Conservation (phyloP, 108 stramenopile species). For the Discostella stelligeroides region DNA sequence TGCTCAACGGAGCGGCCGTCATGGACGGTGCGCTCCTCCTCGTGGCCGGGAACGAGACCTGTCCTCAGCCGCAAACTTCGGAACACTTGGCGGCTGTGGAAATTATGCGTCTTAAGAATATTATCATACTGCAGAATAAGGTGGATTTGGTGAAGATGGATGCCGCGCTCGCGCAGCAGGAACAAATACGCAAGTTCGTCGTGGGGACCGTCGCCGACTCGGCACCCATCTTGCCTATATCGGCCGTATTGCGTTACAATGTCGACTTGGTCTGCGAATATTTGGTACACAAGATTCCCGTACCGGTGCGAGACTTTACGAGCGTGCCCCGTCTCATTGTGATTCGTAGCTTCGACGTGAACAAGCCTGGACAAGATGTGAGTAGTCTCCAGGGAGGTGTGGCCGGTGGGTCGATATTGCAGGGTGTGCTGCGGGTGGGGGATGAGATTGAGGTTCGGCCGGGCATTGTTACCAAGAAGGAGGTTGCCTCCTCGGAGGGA, state of each 20-base stretch:
- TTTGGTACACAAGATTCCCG: conserved; percentile 94
- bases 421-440: conserved; percentile 96
- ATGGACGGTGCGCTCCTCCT: conserved; percentile 99
- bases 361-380: conserved; percentile 99
- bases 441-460: conserved; percentile 99
- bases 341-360: conserved; percentile 99
- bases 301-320: conserved; percentile 95
- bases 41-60: conserved; percentile 99
- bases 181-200: conserved; percentile 97
- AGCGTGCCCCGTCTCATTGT: conserved; percentile 95
- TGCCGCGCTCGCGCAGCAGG: conserved; percentile 95
- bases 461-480: conserved; percentile 97
- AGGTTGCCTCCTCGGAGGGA: conserved; percentile 65
- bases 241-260: conserved; percentile 98
- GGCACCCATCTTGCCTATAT: conserved; percentile 98
- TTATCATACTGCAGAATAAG: conserved; percentile 99
- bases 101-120: conserved; percentile 99
- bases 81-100: conserved; percentile 99
- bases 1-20: conserved; percentile 99
- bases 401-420: conserved; percentile 97
- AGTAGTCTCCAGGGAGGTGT: conserved; percentile 96
- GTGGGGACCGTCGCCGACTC: conserved; percentile 97
- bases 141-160: conserved; percentile 99
- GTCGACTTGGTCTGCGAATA: conserved; percentile 99
- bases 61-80: conserved; percentile 99